Percentiles rank a stretch among this genome's conserved stretches.
phyloP scores from a whole-genome alignment of 2,329 filamentous ascomycete species.

The Coniochaeta ligniaria region DNA sequence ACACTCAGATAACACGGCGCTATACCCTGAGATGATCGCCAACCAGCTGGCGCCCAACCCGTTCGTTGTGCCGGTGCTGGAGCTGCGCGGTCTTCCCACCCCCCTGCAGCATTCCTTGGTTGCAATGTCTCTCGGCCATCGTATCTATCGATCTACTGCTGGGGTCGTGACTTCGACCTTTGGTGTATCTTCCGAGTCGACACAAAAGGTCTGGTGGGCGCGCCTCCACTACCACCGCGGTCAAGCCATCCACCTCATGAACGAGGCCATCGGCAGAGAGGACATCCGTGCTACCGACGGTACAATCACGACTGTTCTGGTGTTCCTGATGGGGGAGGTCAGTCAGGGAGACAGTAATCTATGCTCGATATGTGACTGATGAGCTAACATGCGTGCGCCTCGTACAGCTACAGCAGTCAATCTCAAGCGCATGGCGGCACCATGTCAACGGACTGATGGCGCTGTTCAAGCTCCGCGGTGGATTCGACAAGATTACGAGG shows the following conservation, averaged over 20 bases:
- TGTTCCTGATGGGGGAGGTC: slow-evolving; percentile 9
- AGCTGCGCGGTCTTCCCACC: slow-evolving; percentile 1
- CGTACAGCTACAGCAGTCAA: slow-evolving; percentile 9
- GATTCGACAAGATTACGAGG: slow-evolving; percentile 10
- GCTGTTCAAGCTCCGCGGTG: slow-evolving; percentile 13
- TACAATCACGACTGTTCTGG: slow-evolving; percentile 6
- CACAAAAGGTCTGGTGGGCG: not conserved
- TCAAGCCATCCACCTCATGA: slow-evolving; percentile 8
- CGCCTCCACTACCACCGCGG: slow-evolving; percentile 13
- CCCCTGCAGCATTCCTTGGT: slow-evolving; percentile 9
- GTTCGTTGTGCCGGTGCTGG: slow-evolving; percentile 4
- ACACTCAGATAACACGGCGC: slow-evolving; percentile 7
- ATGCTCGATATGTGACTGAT: not conserved
- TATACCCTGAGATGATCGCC: slow-evolving; percentile 7
- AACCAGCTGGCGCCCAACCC: slow-evolving; percentile 6
- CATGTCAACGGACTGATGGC: slow-evolving; percentile 12
- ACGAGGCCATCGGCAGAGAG: slow-evolving; percentile 5
- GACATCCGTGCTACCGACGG: slow-evolving; percentile 1
- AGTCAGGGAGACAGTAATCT: not conserved
- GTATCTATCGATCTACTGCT: slow-evolving; percentile 4
- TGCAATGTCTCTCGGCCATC: slow-evolving; percentile 7
- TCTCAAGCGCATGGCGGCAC: slow-evolving; percentile 6
- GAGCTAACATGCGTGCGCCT: not conserved
- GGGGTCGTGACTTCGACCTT: not conserved
- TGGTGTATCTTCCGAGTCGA: slow-evolving; percentile 2